Conservation (phyloP, 2,329 filamentous ascomycete species). For the Massarina eburnea region DNA sequence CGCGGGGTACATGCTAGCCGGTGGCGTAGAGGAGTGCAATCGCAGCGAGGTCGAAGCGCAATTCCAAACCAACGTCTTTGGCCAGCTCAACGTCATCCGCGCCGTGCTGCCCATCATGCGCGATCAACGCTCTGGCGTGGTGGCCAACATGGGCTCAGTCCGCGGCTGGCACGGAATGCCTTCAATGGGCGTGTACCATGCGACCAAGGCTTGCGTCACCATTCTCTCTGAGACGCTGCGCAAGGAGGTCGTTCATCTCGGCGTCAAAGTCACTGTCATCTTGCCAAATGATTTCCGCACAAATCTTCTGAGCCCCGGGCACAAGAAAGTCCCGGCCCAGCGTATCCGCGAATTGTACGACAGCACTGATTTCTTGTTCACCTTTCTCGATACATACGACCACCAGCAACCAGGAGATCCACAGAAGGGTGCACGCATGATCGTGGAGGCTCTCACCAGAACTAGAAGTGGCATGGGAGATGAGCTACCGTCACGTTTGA, state of each 20-base stretch:
- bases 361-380: not conserved
- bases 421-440: constrained; percentile 26
- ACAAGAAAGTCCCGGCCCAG: not conserved
- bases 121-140: not conserved
- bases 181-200: constrained; percentile 6
- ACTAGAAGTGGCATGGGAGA: too few relatives aligned
- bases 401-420: constrained; percentile 6
- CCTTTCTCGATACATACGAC: constrained; percentile 6
- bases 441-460: constrained; percentile 15
- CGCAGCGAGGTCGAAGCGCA: constrained; percentile 2
- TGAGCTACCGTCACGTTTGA: too few relatives aligned
- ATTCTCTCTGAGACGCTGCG: constrained; percentile 6
- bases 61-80: constrained; percentile 12
- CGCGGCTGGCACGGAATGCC: constrained; percentile 5
- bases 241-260: constrained; percentile 3
- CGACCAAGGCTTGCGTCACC: constrained; percentile 6
- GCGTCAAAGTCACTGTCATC: constrained; percentile 6
- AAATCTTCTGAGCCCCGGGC: constrained; percentile 2
- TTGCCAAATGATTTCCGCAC: constrained; percentile 10
- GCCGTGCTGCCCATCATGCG: constrained; percentile 8
- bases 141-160: constrained; percentile 6
- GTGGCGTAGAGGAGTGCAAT: not conserved
- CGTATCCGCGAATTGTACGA: not conserved
- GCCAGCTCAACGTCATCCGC: constrained; percentile 4
- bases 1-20: constrained; percentile 50